phyloP scores from a whole-genome alignment of 192 early-diverging fungal species.

The Pilaira anomala region DNA sequence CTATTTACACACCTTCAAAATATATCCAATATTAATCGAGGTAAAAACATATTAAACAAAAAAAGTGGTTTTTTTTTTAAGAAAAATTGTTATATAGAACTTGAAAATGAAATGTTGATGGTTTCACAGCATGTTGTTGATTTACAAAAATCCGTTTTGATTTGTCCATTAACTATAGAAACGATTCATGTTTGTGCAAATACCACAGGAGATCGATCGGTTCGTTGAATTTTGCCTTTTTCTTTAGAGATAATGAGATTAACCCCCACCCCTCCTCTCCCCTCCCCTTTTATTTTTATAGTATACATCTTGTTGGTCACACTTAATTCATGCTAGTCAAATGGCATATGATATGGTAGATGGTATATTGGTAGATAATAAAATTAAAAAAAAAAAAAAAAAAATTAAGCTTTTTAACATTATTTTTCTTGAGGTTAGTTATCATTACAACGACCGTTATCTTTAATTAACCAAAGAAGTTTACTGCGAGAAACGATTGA shows the following conservation, averaged over 20 bases:
- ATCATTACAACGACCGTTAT: conserved; percentile 29
- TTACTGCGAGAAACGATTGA: conserved; percentile 20
- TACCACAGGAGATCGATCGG: conserved; percentile 9
- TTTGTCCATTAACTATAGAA: conserved; percentile 17
- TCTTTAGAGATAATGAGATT: too few relatives aligned
- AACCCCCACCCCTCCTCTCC: too few relatives aligned
- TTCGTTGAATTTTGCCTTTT: neutral
- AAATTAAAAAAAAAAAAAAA: neutral
- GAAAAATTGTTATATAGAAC: conserved; percentile 15
- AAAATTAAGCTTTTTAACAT: neutral
- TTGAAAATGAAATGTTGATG: conserved; percentile 17
- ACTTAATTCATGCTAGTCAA: conserved; percentile 11
- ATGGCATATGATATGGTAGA: conserved; percentile 13
- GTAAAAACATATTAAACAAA: conserved; percentile 19
- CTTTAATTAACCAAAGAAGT: conserved; percentile 16
- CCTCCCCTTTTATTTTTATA: too few relatives aligned
- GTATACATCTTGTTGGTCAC: conserved; percentile 5
- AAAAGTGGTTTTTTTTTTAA: neutral
- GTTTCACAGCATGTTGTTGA: conserved; percentile 9
- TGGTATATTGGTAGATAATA: conserved; percentile 29
- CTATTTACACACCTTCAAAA: conserved; percentile 21
- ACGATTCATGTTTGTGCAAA: conserved; percentile 16
- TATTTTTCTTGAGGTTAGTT: conserved; percentile 9
- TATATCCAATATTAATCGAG: conserved; percentile 31
- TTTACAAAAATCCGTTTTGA: conserved; percentile 21